These are phyloP conservation scores for Purshia tridentata DNA, from an alignment of 306 rosid genomes.

Conservation along the genomic window DNA sequence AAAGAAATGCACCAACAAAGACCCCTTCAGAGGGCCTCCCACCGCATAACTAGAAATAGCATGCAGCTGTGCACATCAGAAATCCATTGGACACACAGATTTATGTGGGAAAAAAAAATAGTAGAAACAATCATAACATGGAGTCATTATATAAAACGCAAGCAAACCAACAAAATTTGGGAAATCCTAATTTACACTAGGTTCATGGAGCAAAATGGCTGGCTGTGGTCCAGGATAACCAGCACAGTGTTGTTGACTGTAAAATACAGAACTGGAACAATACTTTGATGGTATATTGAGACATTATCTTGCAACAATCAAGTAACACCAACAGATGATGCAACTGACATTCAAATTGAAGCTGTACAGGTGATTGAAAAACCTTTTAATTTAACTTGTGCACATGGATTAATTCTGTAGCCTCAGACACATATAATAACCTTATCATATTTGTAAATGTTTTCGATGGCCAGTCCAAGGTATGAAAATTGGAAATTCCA, in stretches of 20 bases:
- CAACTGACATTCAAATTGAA: no score
- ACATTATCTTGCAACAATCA: no score
- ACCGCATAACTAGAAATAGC: slow-evolving; percentile 84
- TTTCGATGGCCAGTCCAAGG: background rate
- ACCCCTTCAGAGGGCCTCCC: slow-evolving; percentile 95
- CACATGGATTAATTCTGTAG: no score
- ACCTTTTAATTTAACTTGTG: no score
- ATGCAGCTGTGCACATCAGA: slow-evolving; percentile 38
- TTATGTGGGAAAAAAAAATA: background rate
- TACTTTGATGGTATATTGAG: no score
- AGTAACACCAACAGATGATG: no score
- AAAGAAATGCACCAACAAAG: slow-evolving; percentile 77
- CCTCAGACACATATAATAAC: no score
- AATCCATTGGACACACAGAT: slow-evolving; percentile 17
- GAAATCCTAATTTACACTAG: background rate
- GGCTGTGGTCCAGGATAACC: background rate
- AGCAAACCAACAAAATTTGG: background rate
- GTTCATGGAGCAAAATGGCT: background rate
- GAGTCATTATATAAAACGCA: background rate
- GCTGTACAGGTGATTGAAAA: no score
- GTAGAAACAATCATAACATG: background rate
- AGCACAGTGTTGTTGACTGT: background rate
- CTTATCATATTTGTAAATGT: background rate
- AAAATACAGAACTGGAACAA: no score
- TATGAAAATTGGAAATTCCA: background rate